Evolutionary conservation across 352 stramenopile species (phyloP), one percentile per base, ranked within the genome.

Genomic region (Pythium grandisporangium): DNA sequence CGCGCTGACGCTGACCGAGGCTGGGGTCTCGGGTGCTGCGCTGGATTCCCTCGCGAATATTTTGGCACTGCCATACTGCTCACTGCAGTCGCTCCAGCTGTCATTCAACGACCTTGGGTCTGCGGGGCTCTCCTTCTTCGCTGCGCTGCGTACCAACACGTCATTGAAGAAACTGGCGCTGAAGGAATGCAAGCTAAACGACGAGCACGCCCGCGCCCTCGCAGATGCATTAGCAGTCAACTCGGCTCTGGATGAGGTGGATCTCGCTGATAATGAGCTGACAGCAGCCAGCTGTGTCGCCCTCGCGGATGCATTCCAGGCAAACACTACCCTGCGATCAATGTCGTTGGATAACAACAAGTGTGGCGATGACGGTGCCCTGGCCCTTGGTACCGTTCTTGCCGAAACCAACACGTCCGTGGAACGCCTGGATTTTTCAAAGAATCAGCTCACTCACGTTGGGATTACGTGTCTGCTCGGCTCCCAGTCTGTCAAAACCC

Each of bases 191-290:
- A 65, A 79, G 49, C 53, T 92, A 26, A 66, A 37, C 10, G 64
- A 82, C 25, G 40, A 46, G 0, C 65, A 81, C 29, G 52, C 58
- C 0, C 46, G 45, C 27, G 61, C 66, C 5, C 51, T 89, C 2
- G 63, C 58, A 6, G 23, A 45, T 14, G 73, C 75, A 0, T 42
- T 89, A 8, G 48, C 54, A n/a, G 37, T 45, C 12, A 89, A 88
- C 53, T 19, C 43, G 42, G 55, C 70, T 19, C 52, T 92, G 32
- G 39, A 55, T 16, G 61, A 76, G 26, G 37, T 89, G 30, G 75
- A 92, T 45, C 22, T 89, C 16, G 85, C 73, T 23, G 70, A 89
- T 44, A 92, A 89, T 39, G 32, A 49, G n/a, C 40, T 88, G 21
- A 75, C 62, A 5, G 23, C 48, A 0, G 45, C 25, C 17, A 50